phyloP scores from a whole-genome alignment of 208 protist species.

The Herpetomonas tarakana region DNA sequence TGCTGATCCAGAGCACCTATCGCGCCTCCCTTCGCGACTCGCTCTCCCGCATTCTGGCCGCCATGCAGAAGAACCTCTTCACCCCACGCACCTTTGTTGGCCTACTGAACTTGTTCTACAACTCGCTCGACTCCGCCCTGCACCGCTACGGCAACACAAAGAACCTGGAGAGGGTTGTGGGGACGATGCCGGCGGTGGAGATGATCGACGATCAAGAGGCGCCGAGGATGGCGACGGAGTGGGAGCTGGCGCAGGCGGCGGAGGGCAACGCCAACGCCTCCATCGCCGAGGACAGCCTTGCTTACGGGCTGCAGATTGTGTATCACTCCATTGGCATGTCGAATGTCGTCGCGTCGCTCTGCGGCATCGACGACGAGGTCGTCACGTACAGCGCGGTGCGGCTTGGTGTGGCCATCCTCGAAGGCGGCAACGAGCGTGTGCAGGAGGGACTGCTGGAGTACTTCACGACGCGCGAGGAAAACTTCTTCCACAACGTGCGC shows the following conservation, averaged over 20 bases:
- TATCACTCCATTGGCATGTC: conserved; percentile 67
- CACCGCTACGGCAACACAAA: conserved; percentile 8
- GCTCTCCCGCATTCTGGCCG: conserved; percentile 33
- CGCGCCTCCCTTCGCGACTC: conserved; percentile 27
- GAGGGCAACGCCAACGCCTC: conserved; percentile 10
- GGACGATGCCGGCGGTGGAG: not conserved
- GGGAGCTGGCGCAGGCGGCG: not conserved
- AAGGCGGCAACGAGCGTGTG: conserved; percentile 70
- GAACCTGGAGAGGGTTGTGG: not conserved
- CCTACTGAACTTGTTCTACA: conserved; percentile 61
- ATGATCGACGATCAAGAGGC: conserved; percentile 4
- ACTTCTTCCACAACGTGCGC: conserved; percentile 74
- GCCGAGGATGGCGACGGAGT: conserved; percentile 3
- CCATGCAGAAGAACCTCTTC: conserved; percentile 47
- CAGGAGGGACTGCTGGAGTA: conserved; percentile 57
- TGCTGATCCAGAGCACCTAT: conserved; percentile 27
- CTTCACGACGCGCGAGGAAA: conserved; percentile 61
- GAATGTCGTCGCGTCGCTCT: conserved; percentile 44
- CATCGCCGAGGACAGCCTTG: conserved; percentile 13
- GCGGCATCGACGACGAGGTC: conserved; percentile 50
- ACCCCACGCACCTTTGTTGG: conserved; percentile 58
- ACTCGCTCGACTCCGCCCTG: conserved; percentile 49
- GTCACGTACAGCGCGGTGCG: conserved; percentile 59
- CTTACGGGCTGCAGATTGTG: conserved; percentile 42
- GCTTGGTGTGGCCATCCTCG: conserved; percentile 60